phyloP scores from a whole-genome alignment of 2,329 filamentous ascomycete genomes.

The Verticillium klebahnii region DNA sequence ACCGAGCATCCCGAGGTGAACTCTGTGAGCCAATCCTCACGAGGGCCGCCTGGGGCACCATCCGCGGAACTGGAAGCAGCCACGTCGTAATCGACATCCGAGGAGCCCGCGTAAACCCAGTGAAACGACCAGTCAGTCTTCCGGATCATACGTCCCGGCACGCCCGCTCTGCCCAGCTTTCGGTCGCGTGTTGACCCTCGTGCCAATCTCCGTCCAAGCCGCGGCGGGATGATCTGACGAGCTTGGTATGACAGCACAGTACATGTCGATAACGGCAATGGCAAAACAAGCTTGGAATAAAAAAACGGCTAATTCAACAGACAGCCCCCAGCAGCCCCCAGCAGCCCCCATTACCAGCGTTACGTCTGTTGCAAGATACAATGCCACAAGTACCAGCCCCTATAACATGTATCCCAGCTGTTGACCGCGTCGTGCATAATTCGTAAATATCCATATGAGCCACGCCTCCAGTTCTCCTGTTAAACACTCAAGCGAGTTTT shows the following conservation, averaged over 20 bases:
- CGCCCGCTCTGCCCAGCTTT: not conserved
- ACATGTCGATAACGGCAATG: not conserved
- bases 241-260: not conserved
- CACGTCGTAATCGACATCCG: too few species aligned
- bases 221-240: not conserved
- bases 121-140: not conserved
- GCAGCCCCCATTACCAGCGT: not conserved
- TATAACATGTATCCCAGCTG: not conserved
- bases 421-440: not conserved
- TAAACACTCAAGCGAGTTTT: too few species aligned
- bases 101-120: too few species aligned
- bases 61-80: too few species aligned
- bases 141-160: not conserved
- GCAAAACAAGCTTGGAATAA: not conserved
- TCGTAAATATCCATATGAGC: not conserved
- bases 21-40: too few species aligned
- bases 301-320: not conserved
- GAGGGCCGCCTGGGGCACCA: too few species aligned
- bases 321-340: not conserved
- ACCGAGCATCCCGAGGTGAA: too few species aligned
- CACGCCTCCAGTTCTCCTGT: too few species aligned
- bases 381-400: not conserved
- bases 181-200: not conserved
- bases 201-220: not conserved
- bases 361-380: not conserved